These are phyloP conservation scores for Serendipita vermifera DNA, from an alignment of 768 basidiomycete genomes.

Conservation along the genomic window DNA sequence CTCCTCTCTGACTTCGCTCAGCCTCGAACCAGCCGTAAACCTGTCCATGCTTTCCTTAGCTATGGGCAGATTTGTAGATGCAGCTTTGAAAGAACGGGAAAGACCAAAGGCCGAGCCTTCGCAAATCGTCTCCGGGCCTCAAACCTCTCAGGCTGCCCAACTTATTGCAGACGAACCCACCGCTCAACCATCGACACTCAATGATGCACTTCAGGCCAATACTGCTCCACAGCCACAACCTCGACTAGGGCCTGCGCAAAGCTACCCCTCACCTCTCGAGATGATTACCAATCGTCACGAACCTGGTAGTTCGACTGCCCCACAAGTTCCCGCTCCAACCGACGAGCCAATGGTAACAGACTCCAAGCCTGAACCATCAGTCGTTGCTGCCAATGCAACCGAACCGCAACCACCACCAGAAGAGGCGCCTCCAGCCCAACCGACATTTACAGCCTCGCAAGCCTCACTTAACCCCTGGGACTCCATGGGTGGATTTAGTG, in stretches of 20 bases:
- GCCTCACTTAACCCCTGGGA: neutral
- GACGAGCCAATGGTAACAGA: neutral
- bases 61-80: neutral
- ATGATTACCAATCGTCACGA: neutral
- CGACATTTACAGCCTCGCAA: neutral
- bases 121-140: neutral
- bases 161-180: too few relatives aligned
- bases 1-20: neutral
- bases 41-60: neutral
- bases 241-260: neutral
- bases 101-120: neutral
- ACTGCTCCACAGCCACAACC: too few relatives aligned
- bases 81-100: neutral
- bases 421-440: neutral
- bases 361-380: neutral
- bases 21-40: neutral
- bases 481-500: neutral
- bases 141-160: too few relatives aligned
- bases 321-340: neutral
- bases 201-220: too few relatives aligned
- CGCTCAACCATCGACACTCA: too few relatives aligned
- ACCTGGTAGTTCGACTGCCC: neutral
- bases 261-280: constrained; percentile 3
- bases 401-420: neutral
- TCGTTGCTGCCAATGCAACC: neutral